Evolutionary conservation across 192 early-diverging fungal genomes (phyloP).

Genomic region (Linnemannia schmuckeri): DNA sequence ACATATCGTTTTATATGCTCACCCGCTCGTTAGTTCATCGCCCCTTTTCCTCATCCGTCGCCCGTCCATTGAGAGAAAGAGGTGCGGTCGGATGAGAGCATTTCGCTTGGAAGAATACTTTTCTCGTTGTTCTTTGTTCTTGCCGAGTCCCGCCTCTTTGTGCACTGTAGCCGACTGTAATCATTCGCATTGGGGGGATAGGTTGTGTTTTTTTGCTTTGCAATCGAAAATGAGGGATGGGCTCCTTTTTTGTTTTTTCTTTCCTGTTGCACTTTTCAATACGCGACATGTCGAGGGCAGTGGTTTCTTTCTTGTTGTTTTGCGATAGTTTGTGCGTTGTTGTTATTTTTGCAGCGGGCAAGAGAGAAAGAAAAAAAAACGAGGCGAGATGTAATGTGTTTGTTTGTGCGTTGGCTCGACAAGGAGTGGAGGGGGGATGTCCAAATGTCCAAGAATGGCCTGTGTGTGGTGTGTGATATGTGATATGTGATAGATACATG

Average conservation of each 20-base stretch:
- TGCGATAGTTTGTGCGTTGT: neutral
- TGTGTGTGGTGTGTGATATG: neutral
- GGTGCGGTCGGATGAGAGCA: no score
- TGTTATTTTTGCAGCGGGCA: neutral
- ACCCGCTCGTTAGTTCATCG: no score
- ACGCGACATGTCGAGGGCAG: neutral
- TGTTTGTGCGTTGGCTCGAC: no score
- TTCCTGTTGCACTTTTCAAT: neutral
- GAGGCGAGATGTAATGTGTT: neutral
- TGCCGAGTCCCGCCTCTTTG: no score
- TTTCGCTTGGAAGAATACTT: no score
- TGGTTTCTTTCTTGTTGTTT: neutral
- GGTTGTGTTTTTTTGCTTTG: neutral
- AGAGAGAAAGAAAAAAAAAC: neutral
- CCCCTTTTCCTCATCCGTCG: no score
- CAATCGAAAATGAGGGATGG: neutral
- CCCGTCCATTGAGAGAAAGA: no score
- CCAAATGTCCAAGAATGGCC: neutral
- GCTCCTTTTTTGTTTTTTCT: neutral
- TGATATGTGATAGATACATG: neutral
- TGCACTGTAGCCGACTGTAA: neutral
- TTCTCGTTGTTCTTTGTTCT: no score
- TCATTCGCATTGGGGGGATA: neutral
- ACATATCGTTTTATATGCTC: no score
- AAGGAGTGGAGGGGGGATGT: neutral